Base-by-base conservation (phyloP, 2,329 filamentous ascomycete species). In the Pseudocercospora fuligena region DNA sequence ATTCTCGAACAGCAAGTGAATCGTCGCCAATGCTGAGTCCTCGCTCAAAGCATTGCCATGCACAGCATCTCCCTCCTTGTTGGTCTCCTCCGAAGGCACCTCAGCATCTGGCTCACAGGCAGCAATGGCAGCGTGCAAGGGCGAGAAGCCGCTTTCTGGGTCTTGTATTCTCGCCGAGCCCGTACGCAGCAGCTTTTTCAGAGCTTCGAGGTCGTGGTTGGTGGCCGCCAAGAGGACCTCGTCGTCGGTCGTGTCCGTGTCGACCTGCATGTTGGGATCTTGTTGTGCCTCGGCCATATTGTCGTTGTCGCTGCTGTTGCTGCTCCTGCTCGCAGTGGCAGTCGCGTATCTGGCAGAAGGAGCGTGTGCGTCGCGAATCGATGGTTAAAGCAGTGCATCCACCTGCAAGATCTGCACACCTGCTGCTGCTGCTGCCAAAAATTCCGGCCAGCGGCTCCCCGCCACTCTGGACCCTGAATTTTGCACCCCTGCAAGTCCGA, bases 61-160 rank as follows among this genome's bases (percentile, higher is more conserved):
- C 12, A 80, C 73, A 29, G 73, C 74, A 31, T 78, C 76, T 19
- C 75, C 76, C 40, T 73, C 75, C n/a, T 70, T 72, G 33, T 76
- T 72, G 19, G 71, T 67, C n/a, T 69, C 74, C 11, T 74, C 69
- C 8, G 73, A 70, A 0, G 74, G 71, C 8, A 69, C 36, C 16
- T 80, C 78, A 0, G 82, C 81, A 27, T 82, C 80, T 0, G 80
- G 74, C 67, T 85, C 83, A 66, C 81, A 85, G 1, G 80, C 76
- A n/a, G 92, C 90, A 76, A 98, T 92, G 46, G 93, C 93, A 23
- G 94, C 92, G 80, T 98, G 95, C 14, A 98, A 85, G 9, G 94
- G 93, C 8, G 93, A 93, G 79, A 90, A 93, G 67, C 92, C 92
- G 0, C 94, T 97, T 67, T 90, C 88, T 5, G 91, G 87, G 76